Evolutionary conservation across 495 filamentous ascomycete species (phyloP).

Genomic region (Copromyces sp.): DNA sequence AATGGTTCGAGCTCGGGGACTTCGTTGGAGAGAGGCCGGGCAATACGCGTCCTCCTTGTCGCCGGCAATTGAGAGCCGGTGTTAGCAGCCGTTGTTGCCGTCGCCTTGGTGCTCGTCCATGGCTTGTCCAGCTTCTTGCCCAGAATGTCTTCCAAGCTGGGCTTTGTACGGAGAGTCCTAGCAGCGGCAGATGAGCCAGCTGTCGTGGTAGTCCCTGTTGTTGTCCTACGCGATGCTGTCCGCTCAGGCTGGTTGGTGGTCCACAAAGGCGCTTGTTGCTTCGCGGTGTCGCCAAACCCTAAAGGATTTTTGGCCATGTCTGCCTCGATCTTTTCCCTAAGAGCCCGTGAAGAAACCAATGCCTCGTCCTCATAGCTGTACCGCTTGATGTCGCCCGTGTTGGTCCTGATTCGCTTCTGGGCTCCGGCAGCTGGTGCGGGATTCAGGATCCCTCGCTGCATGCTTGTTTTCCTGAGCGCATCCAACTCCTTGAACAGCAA

Average conservation of each 20-base stretch:
- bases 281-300: neutral
- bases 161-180: neutral
- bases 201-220: neutral
- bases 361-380: constrained; percentile 12
- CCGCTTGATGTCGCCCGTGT: constrained; percentile 5
- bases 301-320: constrained; percentile 12
- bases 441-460: constrained; percentile 5
- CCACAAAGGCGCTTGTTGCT: neutral
- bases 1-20: constrained; percentile 21
- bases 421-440: neutral
- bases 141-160: neutral
- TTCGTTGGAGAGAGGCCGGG: constrained; percentile 4
- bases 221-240: neutral
- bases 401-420: constrained; percentile 1
- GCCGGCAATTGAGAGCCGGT: neutral
- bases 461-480: constrained; percentile 9
- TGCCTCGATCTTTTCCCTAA: constrained; percentile 20
- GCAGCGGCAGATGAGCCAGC: neutral
- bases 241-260: neutral
- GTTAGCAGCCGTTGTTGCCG: neutral
- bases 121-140: neutral
- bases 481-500: constrained; percentile 11
- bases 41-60: constrained; percentile 1
- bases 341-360: constrained; percentile 16
- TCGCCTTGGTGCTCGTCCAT: neutral